Conservation (phyloP, 2,329 filamentous ascomycete species). For the Mariannaea sp. region DNA sequence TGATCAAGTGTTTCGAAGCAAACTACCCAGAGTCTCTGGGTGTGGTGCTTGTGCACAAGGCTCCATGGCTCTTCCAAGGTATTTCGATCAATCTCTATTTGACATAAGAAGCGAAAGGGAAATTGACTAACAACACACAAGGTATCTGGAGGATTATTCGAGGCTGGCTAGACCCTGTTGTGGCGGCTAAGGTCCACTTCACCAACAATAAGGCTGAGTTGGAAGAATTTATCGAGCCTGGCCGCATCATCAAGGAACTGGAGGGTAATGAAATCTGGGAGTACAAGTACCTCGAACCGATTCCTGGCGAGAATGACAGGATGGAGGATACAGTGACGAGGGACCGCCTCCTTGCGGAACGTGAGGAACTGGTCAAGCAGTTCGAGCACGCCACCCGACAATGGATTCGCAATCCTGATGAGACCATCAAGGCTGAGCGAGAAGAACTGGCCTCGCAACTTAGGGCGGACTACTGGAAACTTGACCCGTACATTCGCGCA, state of each 20-base stretch:
- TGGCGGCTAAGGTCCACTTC: slow-evolving; percentile 92
- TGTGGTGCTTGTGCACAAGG: slow-evolving; percentile 89
- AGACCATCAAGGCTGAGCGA: slow-evolving; percentile 60
- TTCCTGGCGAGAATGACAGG: slow-evolving; percentile 72
- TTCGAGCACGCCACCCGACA: slow-evolving; percentile 75
- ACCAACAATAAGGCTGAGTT: slow-evolving; percentile 82
- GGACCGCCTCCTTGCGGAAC: slow-evolving; percentile 65
- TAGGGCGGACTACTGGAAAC: slow-evolving; percentile 79
- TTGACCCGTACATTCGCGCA: slow-evolving; percentile 87
- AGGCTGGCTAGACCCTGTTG: slow-evolving; percentile 96
- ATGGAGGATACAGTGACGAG: slow-evolving; percentile 70
- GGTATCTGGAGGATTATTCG: slow-evolving; percentile 96
- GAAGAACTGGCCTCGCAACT: slow-evolving; percentile 66
- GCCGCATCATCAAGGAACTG: slow-evolving; percentile 78
- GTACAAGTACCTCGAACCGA: slow-evolving; percentile 81
- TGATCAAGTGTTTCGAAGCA: slow-evolving; percentile 99
- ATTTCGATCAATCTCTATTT: slow-evolving; percentile 41
- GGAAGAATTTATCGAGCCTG: slow-evolving; percentile 71
- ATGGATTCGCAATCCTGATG: slow-evolving; percentile 66
- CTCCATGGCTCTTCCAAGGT: slow-evolving; percentile 97
- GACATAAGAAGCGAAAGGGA: neutral
- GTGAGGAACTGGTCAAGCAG: slow-evolving; percentile 68
- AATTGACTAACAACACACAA: slow-evolving; percentile 40
- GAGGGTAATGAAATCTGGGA: slow-evolving; percentile 85
- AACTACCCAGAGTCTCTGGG: slow-evolving; percentile 96